Conservation (phyloP, 805 yeast species). For the Saccharomyces eubayanus region DNA sequence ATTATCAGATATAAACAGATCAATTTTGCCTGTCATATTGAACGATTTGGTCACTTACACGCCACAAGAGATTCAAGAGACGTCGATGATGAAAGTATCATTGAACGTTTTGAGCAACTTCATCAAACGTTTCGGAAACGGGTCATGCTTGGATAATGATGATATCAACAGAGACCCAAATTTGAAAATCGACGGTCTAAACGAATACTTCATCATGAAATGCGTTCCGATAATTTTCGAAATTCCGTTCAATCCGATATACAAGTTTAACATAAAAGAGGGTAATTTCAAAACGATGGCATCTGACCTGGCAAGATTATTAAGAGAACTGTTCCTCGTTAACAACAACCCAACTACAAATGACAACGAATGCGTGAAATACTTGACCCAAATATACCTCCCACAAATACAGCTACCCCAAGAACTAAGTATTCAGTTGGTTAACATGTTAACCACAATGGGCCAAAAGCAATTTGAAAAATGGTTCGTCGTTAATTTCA, state of each 20-base stretch:
- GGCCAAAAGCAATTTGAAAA: conserved; percentile 63
- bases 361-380: conserved; percentile 33
- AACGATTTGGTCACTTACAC: conserved; percentile 52
- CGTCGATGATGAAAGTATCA: conserved; percentile 59
- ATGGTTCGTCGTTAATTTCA: conserved; percentile 40
- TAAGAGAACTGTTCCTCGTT: conserved; percentile 49
- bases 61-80: conserved; percentile 54
- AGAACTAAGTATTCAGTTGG: conserved; percentile 52
- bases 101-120: conserved; percentile 60
- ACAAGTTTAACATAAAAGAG: conserved; percentile 57
- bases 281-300: conserved; percentile 71
- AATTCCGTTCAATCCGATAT: conserved; percentile 62
- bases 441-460: conserved; percentile 45
- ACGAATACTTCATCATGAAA: conserved; percentile 59
- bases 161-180: conserved; percentile 44
- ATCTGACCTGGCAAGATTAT: conserved; percentile 62
- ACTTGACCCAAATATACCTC: conserved; percentile 43
- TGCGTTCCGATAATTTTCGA: conserved; percentile 64
- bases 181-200: conserved; percentile 55
- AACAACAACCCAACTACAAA: conserved; percentile 18
- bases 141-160: conserved; percentile 51
- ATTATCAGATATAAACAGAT: conserved; percentile 57
- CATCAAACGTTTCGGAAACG: conserved; percentile 57
- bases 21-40: conserved; percentile 50
- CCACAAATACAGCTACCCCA: conserved; percentile 51